Evolutionary conservation across 2,329 filamentous ascomycete genomes (phyloP).

Genomic region (Nigrospora oryzae): DNA sequence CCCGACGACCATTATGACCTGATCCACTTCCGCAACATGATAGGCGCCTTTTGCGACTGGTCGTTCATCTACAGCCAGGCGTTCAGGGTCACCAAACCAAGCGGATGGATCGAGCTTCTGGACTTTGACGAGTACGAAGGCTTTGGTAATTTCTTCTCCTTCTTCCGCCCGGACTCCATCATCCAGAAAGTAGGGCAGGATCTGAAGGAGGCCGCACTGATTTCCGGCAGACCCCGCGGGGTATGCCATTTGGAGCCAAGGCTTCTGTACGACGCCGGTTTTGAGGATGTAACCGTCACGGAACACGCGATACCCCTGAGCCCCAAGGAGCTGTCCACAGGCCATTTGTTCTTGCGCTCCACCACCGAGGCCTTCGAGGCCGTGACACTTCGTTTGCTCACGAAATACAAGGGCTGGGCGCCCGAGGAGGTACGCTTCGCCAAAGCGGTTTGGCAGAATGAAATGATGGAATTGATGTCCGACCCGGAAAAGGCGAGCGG

Average conservation of each 20-base stretch:
- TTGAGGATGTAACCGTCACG: conserved; percentile 39
- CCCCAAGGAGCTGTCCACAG: conserved; percentile 33
- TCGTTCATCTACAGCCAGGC: conserved; percentile 42
- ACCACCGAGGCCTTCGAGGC: conserved; percentile 43
- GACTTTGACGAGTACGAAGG: conserved; percentile 42
- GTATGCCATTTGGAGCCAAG: conserved; percentile 35
- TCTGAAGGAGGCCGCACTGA: conserved; percentile 30
- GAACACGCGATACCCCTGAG: conserved; percentile 41
- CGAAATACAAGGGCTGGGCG: conserved; percentile 43
- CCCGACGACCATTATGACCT: conserved; percentile 43
- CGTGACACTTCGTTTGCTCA: conserved; percentile 38
- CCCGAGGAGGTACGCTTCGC: conserved; percentile 35
- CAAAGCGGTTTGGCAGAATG: conserved; percentile 29
- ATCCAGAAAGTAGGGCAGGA: conserved; percentile 32
- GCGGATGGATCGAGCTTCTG: conserved; percentile 48
- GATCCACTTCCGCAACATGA: conserved; percentile 47
- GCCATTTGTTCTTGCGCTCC: conserved; percentile 45
- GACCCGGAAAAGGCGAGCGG: conserved; percentile 31
- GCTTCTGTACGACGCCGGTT: conserved; percentile 37
- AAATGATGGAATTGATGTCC: conserved; percentile 28
- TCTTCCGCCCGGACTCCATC: conserved; percentile 36
- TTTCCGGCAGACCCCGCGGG: conserved; percentile 35
- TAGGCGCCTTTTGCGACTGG: conserved; percentile 50
- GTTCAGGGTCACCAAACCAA: conserved; percentile 44
- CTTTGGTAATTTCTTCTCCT: conserved; percentile 24